These are phyloP conservation scores for Penicillium desertorum DNA, from an alignment of 495 filamentous ascomycete genomes.

Conservation along the genomic window DNA sequence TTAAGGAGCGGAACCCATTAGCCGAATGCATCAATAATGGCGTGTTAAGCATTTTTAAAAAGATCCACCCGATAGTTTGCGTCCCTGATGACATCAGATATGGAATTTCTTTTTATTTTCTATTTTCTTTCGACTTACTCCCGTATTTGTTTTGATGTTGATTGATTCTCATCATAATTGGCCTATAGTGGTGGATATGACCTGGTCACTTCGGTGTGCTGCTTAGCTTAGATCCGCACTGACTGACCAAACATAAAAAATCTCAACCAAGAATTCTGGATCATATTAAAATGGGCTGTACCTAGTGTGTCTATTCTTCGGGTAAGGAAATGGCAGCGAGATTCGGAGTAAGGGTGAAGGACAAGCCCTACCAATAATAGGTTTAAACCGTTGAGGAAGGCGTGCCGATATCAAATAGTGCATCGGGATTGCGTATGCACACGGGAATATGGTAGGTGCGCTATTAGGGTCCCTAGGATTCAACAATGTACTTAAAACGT, in stretches of 20 bases:
- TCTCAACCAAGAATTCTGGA: neutral
- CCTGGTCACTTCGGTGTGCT: neutral
- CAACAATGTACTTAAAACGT: neutral
- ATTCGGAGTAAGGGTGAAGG: neutral
- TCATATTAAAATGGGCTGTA: neutral
- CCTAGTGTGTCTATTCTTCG: neutral
- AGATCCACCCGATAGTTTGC: constrained; percentile 19
- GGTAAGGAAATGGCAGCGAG: neutral
- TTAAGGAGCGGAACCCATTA: constrained; percentile 16
- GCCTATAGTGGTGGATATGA: neutral
- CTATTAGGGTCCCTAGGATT: neutral
- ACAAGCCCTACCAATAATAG: neutral
- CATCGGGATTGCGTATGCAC: constrained; percentile 9
- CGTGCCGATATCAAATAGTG: neutral
- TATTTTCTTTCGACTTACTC: neutral
- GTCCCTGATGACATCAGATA: constrained; percentile 31
- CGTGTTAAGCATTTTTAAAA: constrained; percentile 30
- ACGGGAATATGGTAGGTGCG: neutral
- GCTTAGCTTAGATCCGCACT: neutral
- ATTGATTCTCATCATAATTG: neutral
- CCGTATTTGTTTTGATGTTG: neutral
- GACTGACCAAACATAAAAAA: constrained; percentile 4
- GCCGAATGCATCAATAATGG: constrained; percentile 37
- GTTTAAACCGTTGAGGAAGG: neutral
- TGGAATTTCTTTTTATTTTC: neutral